phyloP scores from a whole-genome alignment of 805 yeast genomes.

The Ogataea methanolica region DNA sequence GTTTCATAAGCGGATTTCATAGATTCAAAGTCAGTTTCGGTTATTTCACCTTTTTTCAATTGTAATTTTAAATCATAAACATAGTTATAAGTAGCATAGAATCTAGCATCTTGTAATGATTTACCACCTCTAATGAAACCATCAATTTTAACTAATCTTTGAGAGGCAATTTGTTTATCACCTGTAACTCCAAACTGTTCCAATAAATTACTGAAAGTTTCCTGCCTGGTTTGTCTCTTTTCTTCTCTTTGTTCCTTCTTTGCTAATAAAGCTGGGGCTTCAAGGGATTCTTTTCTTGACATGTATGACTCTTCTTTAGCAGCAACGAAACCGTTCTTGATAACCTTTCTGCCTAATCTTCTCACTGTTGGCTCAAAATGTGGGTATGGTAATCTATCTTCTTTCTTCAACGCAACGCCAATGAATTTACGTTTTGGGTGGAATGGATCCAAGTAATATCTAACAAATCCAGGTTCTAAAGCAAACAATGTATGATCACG shows the following conservation, averaged over 20 bases:
- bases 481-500: constrained; percentile 92
- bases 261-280: constrained; percentile 46
- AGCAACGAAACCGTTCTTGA: constrained; percentile 48
- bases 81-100: constrained; percentile 50
- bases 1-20: constrained; percentile 29
- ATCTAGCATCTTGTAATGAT: constrained; percentile 48
- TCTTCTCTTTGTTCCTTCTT: constrained; percentile 36
- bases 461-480: constrained; percentile 85
- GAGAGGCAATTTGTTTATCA: constrained; percentile 36
- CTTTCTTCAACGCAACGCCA: constrained; percentile 74
- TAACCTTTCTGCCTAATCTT: constrained; percentile 68
- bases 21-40: constrained; percentile 21
- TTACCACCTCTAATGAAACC: constrained; percentile 59
- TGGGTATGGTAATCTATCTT: constrained; percentile 70
- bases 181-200: constrained; percentile 18
- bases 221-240: constrained; percentile 30
- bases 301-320: constrained; percentile 54
- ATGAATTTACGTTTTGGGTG: constrained; percentile 89
- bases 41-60: constrained; percentile 34
- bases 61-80: constrained; percentile 40
- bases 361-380: constrained; percentile 88
- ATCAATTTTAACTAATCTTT: constrained; percentile 51
- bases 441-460: constrained; percentile 91
- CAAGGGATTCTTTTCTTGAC: constrained; percentile 63
- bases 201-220: constrained; percentile 30